Evolutionary conservation across 768 basidiomycete genomes (phyloP).

Genomic region (Hygrophoropsis aurantiaca): DNA sequence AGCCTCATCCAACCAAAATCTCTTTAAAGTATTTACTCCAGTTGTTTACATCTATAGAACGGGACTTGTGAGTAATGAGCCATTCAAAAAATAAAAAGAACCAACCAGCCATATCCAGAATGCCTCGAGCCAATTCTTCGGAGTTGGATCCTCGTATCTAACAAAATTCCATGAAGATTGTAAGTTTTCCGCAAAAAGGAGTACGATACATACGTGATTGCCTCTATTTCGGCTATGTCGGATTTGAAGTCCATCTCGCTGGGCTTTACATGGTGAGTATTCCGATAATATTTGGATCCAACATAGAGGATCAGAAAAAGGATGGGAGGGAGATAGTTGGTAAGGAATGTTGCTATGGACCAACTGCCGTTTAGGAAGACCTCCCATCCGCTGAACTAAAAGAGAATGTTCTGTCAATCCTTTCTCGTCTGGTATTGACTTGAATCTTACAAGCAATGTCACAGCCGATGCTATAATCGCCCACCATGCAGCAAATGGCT

Average conservation of each 20-base stretch:
- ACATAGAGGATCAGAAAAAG: constrained; percentile 44
- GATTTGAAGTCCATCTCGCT: constrained; percentile 6
- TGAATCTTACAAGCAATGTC: not conserved
- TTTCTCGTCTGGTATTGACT: too few species aligned
- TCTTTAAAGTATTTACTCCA: too few species aligned
- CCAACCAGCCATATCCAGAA: constrained; percentile 31
- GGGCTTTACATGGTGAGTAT: not conserved
- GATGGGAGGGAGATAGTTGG: constrained; percentile 32
- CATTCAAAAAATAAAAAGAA: not conserved
- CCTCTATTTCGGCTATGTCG: constrained; percentile 26
- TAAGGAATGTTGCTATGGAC: constrained; percentile 32
- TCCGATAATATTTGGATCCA: constrained; percentile 9
- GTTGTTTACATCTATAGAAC: too few species aligned
- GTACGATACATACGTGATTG: constrained; percentile 20
- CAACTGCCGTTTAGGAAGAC: constrained; percentile 32
- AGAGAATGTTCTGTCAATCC: not conserved
- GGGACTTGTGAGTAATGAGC: too few species aligned
- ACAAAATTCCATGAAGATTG: constrained; percentile 5
- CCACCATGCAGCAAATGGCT: constrained; percentile 36
- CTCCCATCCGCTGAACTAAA: constrained; percentile 29
- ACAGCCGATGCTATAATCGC: constrained; percentile 31
- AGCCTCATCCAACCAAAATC: too few species aligned
- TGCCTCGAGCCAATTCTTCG: constrained; percentile 24
- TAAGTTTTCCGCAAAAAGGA: not conserved
- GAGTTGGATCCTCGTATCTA: constrained; percentile 26